Percentiles rank a stretch among this genome's conserved stretches.
Conservation (phyloP, 2,329 filamentous ascomycete species). For the Penicillium sp. region DNA sequence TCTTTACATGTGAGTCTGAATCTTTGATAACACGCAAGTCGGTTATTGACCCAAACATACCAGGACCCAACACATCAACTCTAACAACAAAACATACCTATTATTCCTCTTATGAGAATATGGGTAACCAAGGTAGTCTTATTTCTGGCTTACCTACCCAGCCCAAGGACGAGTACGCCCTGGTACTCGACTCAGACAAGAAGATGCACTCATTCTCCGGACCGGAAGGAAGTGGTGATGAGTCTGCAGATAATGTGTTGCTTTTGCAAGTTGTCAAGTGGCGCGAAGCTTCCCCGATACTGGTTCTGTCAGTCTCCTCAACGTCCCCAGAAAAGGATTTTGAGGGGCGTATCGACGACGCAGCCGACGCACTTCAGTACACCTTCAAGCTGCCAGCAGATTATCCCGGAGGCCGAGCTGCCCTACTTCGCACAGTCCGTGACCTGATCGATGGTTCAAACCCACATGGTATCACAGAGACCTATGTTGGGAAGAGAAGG, state of each 20-base stretch:
- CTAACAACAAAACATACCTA: no score
- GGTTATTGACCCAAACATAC: no score
- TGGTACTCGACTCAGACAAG: background rate
- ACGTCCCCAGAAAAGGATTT: background rate
- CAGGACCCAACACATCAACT: no score
- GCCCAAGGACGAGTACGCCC: background rate
- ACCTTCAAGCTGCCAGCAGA: conserved; percentile 2
- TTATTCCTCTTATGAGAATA: background rate
- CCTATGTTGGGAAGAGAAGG: background rate
- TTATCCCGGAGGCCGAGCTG: conserved; percentile 3
- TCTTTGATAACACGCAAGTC: no score
- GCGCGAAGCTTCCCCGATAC: background rate
- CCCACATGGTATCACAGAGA: background rate
- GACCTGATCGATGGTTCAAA: background rate
- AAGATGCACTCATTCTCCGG: background rate
- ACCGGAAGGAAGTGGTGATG: background rate
- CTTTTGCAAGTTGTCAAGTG: background rate
- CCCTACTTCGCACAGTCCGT: background rate
- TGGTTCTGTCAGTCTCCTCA: background rate
- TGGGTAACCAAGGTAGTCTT: background rate
- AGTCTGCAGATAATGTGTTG: background rate
- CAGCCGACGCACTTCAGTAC: conserved; percentile 1
- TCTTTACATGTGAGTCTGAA: no score
- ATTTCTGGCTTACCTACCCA: background rate
- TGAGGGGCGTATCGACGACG: background rate